These are phyloP conservation scores for Candida ascalaphidarum DNA, from an alignment of 805 yeast genomes.

Conservation along the genomic window DNA sequence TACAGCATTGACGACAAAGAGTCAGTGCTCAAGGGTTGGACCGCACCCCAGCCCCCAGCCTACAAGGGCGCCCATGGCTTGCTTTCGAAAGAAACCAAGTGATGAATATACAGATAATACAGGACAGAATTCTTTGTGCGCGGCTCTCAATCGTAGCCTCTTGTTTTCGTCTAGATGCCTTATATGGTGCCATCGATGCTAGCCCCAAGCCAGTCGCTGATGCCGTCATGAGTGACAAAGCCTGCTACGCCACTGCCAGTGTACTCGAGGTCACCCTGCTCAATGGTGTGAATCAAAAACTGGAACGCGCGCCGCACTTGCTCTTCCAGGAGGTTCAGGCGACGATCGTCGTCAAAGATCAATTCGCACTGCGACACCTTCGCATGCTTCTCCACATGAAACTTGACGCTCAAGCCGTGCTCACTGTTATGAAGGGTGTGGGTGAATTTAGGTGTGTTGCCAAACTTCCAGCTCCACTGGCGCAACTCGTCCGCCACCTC, in stretches of 20 bases:
- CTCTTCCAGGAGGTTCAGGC: conserved; percentile 1
- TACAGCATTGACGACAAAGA: conserved; percentile 41
- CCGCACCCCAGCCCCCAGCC: conserved; percentile 39
- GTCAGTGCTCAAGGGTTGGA: conserved; percentile 40
- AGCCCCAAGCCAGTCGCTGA: conserved; percentile 39
- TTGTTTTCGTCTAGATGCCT: no score
- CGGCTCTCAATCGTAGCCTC: no score
- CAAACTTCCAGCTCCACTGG: conserved; percentile 70
- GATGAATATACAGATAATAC: no score
- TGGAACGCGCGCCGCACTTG: conserved; percentile 17
- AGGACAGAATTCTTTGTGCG: no score
- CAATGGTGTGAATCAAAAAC: conserved; percentile 19
- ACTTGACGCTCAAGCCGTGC: conserved; percentile 21
- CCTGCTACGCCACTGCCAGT: conserved; percentile 38
- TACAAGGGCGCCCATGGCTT: conserved; percentile 55
- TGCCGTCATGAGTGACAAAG: conserved; percentile 30
- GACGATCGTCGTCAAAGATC: conserved; percentile 2
- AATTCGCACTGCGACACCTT: conserved; percentile 14
- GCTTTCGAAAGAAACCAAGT: conserved; percentile 6
- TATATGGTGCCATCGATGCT: conserved; percentile 36
- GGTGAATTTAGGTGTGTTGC: conserved; percentile 67
- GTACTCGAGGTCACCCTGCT: conserved; percentile 18
- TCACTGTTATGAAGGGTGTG: conserved; percentile 34
- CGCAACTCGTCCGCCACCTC: conserved; percentile 33
- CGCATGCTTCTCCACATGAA: conserved; percentile 41